These are phyloP conservation scores for Aphanomyces astaci DNA, from an alignment of 352 stramenopile species.

Conservation along the genomic window DNA sequence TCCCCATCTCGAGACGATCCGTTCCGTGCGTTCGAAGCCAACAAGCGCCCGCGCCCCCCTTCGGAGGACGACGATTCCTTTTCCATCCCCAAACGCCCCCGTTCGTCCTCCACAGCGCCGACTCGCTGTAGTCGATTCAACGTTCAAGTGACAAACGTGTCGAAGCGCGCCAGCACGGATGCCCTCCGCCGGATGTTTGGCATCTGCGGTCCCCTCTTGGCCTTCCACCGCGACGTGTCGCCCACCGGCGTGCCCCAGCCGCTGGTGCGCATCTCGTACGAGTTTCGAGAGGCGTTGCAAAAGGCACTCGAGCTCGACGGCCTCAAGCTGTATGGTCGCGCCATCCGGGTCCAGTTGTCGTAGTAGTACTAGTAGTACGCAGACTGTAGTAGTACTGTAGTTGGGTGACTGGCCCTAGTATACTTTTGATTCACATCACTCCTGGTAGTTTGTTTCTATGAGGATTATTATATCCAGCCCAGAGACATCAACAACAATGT, in stretches of 20 bases:
- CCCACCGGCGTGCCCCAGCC: neutral
- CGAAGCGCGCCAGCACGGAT: neutral
- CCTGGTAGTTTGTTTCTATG: too few species aligned
- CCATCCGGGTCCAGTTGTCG: neutral
- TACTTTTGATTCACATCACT: too few species aligned
- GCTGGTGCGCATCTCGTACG: neutral
- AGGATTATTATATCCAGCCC: too few species aligned
- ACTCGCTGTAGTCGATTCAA: neutral
- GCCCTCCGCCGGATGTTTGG: slow-evolving; percentile 1
- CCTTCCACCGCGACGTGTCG: neutral
- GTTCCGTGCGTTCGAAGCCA: neutral
- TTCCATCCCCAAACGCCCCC: neutral
- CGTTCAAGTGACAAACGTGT: neutral
- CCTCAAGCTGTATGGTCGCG: neutral
- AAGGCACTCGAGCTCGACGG: neutral
- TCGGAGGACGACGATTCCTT: neutral
- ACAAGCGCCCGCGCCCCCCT: neutral
- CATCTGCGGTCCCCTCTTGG: neutral
- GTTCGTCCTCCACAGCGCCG: neutral
- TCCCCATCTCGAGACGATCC: neutral
- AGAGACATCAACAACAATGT: too few species aligned
- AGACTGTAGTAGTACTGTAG: too few species aligned
- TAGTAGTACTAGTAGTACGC: neutral
- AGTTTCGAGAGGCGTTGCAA: neutral
- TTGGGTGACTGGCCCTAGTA: too few species aligned